Evolutionary conservation across 2,329 filamentous ascomycete species (phyloP).

Genomic region (Aplosporella prunicola): DNA sequence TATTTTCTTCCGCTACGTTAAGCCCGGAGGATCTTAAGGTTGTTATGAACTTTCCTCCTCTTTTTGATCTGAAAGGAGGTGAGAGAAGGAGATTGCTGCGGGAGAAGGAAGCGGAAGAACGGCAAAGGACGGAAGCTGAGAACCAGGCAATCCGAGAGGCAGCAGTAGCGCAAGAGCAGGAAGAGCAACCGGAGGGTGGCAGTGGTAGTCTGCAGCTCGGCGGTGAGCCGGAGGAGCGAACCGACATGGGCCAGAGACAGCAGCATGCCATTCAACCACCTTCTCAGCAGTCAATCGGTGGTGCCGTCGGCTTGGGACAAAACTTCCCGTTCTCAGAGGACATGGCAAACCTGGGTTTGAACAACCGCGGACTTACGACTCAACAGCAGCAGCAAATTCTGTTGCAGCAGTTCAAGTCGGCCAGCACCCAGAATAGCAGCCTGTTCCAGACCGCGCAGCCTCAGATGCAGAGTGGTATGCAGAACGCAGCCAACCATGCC

Average conservation of each 20-base stretch:
- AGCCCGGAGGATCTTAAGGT: constrained; percentile 41
- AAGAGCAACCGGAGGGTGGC: constrained; percentile 63
- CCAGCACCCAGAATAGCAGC: constrained; percentile 46
- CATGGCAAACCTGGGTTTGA: constrained; percentile 35
- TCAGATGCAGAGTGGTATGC: constrained; percentile 34
- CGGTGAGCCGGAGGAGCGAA: constrained; percentile 78
- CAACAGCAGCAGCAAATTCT: constrained; percentile 63
- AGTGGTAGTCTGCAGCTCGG: constrained; percentile 85
- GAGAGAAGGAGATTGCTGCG: constrained; percentile 66
- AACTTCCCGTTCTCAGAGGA: constrained; percentile 27
- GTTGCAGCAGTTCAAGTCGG: constrained; percentile 50
- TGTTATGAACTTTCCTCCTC: constrained; percentile 55
- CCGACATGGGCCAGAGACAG: constrained; percentile 52
- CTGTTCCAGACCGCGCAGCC: constrained; percentile 35
- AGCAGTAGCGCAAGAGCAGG: constrained; percentile 38
- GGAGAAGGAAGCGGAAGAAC: constrained; percentile 57
- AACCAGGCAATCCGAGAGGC: constrained; percentile 41
- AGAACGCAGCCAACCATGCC: constrained; percentile 58
- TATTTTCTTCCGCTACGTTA: constrained; percentile 39
- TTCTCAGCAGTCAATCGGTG: constrained; percentile 53
- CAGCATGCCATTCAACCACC: constrained; percentile 65
- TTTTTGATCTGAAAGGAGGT: constrained; percentile 77
- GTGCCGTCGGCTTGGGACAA: constrained; percentile 24
- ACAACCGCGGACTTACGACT: constrained; percentile 65
- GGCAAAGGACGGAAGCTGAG: constrained; percentile 42